Conservation (phyloP, 148 eudicot species). For the Fagopyrum esculentum region DNA sequence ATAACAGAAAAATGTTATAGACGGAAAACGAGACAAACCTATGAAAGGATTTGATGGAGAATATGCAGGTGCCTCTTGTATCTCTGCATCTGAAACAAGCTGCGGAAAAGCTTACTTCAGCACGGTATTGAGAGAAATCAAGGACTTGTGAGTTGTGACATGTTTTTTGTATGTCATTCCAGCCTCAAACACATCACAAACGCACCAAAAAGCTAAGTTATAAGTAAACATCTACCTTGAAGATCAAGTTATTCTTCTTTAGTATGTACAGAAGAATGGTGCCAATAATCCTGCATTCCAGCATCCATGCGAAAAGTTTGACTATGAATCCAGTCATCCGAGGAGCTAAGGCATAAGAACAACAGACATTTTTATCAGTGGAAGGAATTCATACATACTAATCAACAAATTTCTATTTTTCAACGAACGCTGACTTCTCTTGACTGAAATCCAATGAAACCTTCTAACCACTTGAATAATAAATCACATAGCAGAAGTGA, state of each 20-base stretch:
- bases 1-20: not conserved
- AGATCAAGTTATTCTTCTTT: conserved; percentile 70
- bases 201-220: not conserved
- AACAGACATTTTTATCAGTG: conserved; percentile 1
- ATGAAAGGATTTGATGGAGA: conserved; percentile 56
- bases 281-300: conserved; percentile 62
- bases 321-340: conserved; percentile 85
- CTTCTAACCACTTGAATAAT: not conserved
- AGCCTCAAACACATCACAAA: not conserved
- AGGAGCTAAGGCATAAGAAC: conserved; percentile 44
- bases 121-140: not conserved
- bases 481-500: too few relatives aligned
- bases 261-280: conserved; percentile 42
- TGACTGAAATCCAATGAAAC: not conserved
- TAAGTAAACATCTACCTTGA: conserved; percentile 45
- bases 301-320: conserved; percentile 65
- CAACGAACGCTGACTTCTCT: not conserved
- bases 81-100: conserved; percentile 80
- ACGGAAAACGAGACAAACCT: conserved; percentile 31
- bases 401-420: not conserved
- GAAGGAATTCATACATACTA: not conserved
- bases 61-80: conserved; percentile 73
- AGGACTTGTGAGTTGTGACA: not conserved
- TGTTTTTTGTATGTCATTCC: not conserved
- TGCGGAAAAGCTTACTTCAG: conserved; percentile 30